phyloP scores from a whole-genome alignment of 371 early-diverging fungal species.

The Haplosporangium sp. region DNA sequence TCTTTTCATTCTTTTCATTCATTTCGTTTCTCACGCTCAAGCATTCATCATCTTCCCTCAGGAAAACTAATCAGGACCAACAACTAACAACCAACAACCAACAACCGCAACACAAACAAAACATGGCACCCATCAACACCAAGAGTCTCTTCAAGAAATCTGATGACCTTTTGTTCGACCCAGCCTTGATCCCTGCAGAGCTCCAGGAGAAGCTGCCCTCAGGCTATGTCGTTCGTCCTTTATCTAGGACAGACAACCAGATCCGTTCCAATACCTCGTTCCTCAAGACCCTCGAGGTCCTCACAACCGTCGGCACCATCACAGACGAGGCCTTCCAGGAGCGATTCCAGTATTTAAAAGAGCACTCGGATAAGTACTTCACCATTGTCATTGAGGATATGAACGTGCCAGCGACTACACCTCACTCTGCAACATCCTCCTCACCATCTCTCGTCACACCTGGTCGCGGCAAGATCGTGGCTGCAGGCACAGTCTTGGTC shows the following conservation, averaged over 20 bases:
- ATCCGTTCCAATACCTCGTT: constrained; percentile 67
- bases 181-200: constrained; percentile 77
- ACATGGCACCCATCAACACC: constrained; percentile 15
- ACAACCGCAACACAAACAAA: neutral
- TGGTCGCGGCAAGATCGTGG: constrained; percentile 76
- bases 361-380: constrained; percentile 70
- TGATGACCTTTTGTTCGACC: constrained; percentile 73
- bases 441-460: constrained; percentile 41
- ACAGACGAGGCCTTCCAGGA: constrained; percentile 31
- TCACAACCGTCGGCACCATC: constrained; percentile 48
- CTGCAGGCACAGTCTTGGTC: constrained; percentile 92
- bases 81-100: neutral
- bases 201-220: constrained; percentile 78
- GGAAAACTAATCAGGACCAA: neutral
- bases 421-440: constrained; percentile 30
- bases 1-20: constrained; percentile 1
- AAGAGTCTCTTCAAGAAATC: constrained; percentile 48
- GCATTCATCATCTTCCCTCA: neutral
- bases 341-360: constrained; percentile 45
- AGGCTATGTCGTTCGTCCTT: constrained; percentile 86
- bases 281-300: constrained; percentile 55
- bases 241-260: constrained; percentile 81
- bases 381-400: constrained; percentile 87
- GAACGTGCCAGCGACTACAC: constrained; percentile 47
- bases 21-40: constrained; percentile 11